Evolutionary conservation across 108 stramenopile species (phyloP).

Genomic region (Nitzschia sp.): DNA sequence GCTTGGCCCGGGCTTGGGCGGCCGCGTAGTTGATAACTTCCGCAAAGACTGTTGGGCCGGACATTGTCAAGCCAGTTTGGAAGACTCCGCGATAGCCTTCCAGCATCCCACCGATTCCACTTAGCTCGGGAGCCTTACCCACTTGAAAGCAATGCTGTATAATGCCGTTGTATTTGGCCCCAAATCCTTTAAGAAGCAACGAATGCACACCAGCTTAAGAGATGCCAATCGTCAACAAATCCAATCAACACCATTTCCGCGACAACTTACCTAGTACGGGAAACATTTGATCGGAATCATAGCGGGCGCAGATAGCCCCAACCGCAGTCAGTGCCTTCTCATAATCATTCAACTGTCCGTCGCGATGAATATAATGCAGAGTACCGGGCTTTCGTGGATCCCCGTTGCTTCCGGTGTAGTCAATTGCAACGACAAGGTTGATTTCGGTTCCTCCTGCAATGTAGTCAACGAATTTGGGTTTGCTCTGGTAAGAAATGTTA

Average conservation of each 20-base stretch:
- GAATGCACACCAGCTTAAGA: no score
- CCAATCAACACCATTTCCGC: no score
- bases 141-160: constrained; percentile 82
- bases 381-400: constrained; percentile 79
- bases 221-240: no score
- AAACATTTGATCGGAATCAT: constrained; percentile 85
- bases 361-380: constrained; percentile 67
- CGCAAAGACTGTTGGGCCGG: constrained; percentile 89
- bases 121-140: constrained; percentile 51
- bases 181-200: no score
- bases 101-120: constrained; percentile 73
- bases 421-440: constrained; percentile 78
- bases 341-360: constrained; percentile 72
- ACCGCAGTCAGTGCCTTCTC: constrained; percentile 77
- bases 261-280: constrained; percentile 50
- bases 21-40: constrained; percentile 80
- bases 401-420: constrained; percentile 93
- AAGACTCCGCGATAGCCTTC: constrained; percentile 72
- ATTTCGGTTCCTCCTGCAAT: constrained; percentile 70
- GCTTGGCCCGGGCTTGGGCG: constrained; percentile 43
- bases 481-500: not conserved
- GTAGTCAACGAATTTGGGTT: constrained; percentile 71
- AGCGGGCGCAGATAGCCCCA: constrained; percentile 69
- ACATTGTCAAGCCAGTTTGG: constrained; percentile 67
- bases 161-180: constrained; percentile 82